A percentile compares a stretch with the other conserved stretches of the same genome.
Conservation (phyloP, 208 protist genomes). For the Crithidia brevicula region DNA sequence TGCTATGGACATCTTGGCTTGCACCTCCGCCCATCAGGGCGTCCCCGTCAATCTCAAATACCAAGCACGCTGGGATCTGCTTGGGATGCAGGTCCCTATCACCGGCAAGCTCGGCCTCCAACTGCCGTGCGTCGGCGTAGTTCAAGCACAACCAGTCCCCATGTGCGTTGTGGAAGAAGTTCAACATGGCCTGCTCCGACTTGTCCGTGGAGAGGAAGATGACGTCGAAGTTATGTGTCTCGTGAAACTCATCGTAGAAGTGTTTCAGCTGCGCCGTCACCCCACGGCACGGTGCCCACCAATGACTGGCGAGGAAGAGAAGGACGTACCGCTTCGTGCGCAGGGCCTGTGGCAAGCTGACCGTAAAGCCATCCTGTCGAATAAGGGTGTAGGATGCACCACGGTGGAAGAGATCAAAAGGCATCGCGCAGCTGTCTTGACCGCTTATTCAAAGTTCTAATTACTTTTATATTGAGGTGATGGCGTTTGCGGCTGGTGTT, state of each 20-base stretch:
- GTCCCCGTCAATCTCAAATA: constrained; percentile 1
- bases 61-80: constrained; percentile 8
- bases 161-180: constrained; percentile 48
- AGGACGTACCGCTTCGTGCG: constrained; percentile 7
- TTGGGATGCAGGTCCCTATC: neutral
- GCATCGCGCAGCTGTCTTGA: no score
- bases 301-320: constrained; percentile 17
- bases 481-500: no score
- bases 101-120: constrained; percentile 2
- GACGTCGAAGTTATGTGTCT: constrained; percentile 48
- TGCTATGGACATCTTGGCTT: neutral
- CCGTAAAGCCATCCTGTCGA: constrained; percentile 8
- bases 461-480: no score
- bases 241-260: constrained; percentile 41
- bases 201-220: constrained; percentile 65
- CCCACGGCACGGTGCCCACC: constrained; percentile 19
- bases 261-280: constrained; percentile 6
- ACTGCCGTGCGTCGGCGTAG: neutral
- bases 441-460: no score
- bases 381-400: constrained; percentile 8
- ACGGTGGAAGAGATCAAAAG: constrained; percentile 11
- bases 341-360: constrained; percentile 6
- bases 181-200: constrained; percentile 40
- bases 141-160: constrained; percentile 41
- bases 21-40: neutral